Evolutionary conservation across 495 filamentous ascomycete genomes (phyloP).

Genomic region (Coniosporium apollinis): DNA sequence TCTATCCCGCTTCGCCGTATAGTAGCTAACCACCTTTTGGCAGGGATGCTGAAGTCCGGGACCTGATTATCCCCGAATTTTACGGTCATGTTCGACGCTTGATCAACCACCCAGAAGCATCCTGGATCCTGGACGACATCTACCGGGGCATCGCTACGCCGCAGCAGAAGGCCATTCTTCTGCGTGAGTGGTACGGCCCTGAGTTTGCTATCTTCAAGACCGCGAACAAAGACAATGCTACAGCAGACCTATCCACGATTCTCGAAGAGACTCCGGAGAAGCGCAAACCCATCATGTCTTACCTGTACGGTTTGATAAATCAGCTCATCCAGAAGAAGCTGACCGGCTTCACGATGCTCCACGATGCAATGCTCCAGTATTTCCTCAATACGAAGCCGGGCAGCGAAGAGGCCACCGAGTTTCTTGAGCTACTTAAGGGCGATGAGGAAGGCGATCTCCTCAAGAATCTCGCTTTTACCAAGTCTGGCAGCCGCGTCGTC

Average conservation of each 20-base stretch:
- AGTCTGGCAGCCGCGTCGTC: slow-evolving; percentile 66
- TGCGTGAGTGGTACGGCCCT: slow-evolving; percentile 92
- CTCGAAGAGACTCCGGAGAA: slow-evolving; percentile 66
- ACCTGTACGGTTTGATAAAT: slow-evolving; percentile 71
- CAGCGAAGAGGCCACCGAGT: slow-evolving; percentile 66
- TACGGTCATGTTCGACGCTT: slow-evolving; percentile 80
- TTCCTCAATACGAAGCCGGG: slow-evolving; percentile 62
- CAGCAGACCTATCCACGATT: slow-evolving; percentile 52
- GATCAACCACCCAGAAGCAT: slow-evolving; percentile 88
- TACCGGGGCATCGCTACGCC: slow-evolving; percentile 73
- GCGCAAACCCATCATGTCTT: slow-evolving; percentile 66
- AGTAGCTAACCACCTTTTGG: no score
- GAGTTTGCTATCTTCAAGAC: slow-evolving; percentile 74
- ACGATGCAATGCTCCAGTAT: slow-evolving; percentile 96
- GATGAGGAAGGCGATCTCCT: slow-evolving; percentile 78
- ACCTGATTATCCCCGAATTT: slow-evolving; percentile 83
- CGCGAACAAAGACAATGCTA: slow-evolving; percentile 27
- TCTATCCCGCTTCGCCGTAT: no score
- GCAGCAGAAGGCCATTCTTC: slow-evolving; percentile 63
- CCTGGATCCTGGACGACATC: slow-evolving; percentile 93
- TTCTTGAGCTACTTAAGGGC: slow-evolving; percentile 75
- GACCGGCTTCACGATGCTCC: slow-evolving; percentile 87
- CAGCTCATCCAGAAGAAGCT: slow-evolving; percentile 86
- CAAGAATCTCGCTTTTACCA: slow-evolving; percentile 92
- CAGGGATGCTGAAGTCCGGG: slow-evolving; percentile 57